These are phyloP conservation scores for Mortierella sp. DNA, from an alignment of 371 early-diverging fungal genomes.

Conservation along the genomic window DNA sequence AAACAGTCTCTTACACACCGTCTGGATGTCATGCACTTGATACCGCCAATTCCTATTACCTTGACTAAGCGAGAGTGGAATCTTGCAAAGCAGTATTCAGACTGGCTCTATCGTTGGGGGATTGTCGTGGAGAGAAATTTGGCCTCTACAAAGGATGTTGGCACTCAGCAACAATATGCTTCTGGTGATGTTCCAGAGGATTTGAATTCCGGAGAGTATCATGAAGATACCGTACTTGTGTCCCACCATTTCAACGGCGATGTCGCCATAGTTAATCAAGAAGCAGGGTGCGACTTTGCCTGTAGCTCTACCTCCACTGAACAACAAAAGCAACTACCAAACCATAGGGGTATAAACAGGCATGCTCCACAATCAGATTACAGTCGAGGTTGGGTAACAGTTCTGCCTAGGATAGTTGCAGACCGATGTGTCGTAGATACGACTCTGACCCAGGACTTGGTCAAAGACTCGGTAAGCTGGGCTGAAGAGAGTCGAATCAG, in stretches of 20 bases:
- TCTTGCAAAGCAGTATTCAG: conserved; percentile 39
- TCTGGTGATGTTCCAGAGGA: neutral
- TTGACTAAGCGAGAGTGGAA: conserved; percentile 61
- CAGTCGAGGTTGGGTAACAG: conserved; percentile 48
- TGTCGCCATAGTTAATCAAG: neutral
- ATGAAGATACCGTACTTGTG: conserved; percentile 19
- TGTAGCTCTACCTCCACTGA: neutral
- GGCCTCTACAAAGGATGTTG: neutral
- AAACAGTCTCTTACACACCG: conserved; percentile 6
- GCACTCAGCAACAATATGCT: neutral
- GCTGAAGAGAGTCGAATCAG: conserved; percentile 25
- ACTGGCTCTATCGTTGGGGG: conserved; percentile 71
- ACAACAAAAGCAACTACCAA: neutral
- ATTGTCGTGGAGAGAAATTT: conserved; percentile 53
- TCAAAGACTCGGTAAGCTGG: conserved; percentile 48
- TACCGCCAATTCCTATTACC: conserved; percentile 63
- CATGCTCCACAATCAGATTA: conserved; percentile 20
- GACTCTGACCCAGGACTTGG: conserved; percentile 62
- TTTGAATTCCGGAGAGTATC: neutral
- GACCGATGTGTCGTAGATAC: conserved; percentile 72
- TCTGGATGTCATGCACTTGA: conserved; percentile 60
- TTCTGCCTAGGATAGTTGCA: conserved; percentile 69
- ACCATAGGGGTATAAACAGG: neutral
- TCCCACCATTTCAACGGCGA: conserved; percentile 52
- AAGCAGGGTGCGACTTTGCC: neutral